Percentiles rank a stretch among this genome's conserved stretches.
phyloP scores from a whole-genome alignment of 2,329 filamentous ascomycete genomes.

The Akanthomyces muscarius region DNA sequence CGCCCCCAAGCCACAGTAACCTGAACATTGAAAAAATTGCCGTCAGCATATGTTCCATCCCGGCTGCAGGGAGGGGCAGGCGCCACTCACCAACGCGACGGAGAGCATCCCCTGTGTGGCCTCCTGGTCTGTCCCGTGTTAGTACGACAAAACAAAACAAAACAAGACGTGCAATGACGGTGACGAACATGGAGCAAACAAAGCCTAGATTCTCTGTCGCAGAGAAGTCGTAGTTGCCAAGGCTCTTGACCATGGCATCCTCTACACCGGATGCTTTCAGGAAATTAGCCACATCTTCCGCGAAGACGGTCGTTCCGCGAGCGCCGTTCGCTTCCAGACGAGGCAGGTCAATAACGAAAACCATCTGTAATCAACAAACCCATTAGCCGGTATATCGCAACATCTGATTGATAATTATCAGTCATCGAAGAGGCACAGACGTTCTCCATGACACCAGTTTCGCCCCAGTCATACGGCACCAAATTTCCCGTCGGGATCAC shows the following conservation, averaged over 20 bases:
- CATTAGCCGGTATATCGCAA: not conserved
- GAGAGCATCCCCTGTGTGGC: slow-evolving; percentile 28
- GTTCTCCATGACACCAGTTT: slow-evolving; percentile 81
- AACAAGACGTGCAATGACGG: not conserved
- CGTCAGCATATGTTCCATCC: not conserved
- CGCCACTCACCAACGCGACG: slow-evolving; percentile 30
- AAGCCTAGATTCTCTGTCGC: slow-evolving; percentile 70
- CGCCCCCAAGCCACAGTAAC: slow-evolving; percentile 68
- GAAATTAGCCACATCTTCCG: slow-evolving; percentile 67
- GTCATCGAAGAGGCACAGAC: slow-evolving; percentile 33
- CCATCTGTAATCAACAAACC: slow-evolving; percentile 46
- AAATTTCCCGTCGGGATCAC: slow-evolving; percentile 87
- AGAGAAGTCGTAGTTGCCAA: slow-evolving; percentile 78
- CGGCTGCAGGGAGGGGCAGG: not conserved
- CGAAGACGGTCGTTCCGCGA: slow-evolving; percentile 50
- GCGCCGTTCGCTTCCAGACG: slow-evolving; percentile 39
- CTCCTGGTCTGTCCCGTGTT: slow-evolving; percentile 32
- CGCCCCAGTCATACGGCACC: slow-evolving; percentile 84
- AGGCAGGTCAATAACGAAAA: slow-evolving; percentile 91
- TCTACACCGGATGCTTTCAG: slow-evolving; percentile 63
- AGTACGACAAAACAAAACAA: slow-evolving; percentile 12
- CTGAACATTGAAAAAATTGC: slow-evolving; percentile 39
- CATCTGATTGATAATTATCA: not conserved
- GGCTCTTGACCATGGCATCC: slow-evolving; percentile 59
- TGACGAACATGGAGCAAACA: slow-evolving; percentile 73